These are phyloP conservation scores for Salix caprea DNA, from an alignment of 345 rosid genomes.

Conservation along the genomic window DNA sequence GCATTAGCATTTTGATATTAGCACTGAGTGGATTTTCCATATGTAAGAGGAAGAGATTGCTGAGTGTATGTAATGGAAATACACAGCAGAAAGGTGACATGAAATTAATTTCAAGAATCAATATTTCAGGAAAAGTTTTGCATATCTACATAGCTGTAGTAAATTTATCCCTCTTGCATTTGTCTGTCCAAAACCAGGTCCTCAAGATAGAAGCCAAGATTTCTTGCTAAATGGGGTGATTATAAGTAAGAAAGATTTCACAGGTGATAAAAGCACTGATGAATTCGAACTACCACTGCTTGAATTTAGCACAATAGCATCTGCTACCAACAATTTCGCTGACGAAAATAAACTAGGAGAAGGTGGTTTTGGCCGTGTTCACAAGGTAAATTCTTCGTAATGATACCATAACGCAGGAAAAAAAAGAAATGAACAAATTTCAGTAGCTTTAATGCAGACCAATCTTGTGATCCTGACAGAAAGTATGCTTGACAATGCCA, in stretches of 20 bases:
- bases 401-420: neutral
- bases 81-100: conserved; percentile 33
- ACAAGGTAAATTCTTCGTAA: conserved; percentile 49
- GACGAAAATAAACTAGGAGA: conserved; percentile 53
- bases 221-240: conserved; percentile 53
- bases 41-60: conserved; percentile 49
- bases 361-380: conserved; percentile 76
- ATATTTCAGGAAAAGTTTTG: neutral
- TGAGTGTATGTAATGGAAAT: conserved; percentile 7
- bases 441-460: neutral
- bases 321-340: conserved; percentile 46
- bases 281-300: conserved; percentile 54
- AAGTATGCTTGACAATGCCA: conserved; percentile 15
- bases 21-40: conserved; percentile 28
- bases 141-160: neutral
- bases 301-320: conserved; percentile 40
- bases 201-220: conserved; percentile 60
- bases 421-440: neutral
- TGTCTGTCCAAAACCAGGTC: conserved; percentile 24
- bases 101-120: neutral
- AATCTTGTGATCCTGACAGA: neutral
- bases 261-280: conserved; percentile 37
- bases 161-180: neutral
- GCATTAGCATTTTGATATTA: conserved; percentile 39
- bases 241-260: conserved; percentile 47